Conservation (phyloP, 2,329 filamentous ascomycete species). For the Cytospora mali region DNA sequence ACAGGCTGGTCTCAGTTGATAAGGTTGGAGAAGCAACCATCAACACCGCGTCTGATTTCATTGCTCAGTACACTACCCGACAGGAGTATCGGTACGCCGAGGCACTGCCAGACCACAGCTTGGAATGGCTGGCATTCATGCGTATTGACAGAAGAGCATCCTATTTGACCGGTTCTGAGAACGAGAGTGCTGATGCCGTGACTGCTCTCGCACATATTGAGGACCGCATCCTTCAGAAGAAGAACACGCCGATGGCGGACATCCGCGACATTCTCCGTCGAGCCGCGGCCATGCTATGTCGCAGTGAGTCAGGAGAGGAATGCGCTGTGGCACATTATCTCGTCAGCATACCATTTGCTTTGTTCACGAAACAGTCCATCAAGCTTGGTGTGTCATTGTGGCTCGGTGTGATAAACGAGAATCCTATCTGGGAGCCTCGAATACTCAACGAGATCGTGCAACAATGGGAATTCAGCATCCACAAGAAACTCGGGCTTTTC, state of each 20-base stretch:
- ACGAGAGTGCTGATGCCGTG: slow-evolving; percentile 59
- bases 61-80: slow-evolving; percentile 94
- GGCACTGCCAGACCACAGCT: slow-evolving; percentile 67
- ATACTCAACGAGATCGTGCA: slow-evolving; percentile 85
- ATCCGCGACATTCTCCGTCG: slow-evolving; percentile 80
- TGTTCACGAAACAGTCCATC: slow-evolving; percentile 94
- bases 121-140: slow-evolving; percentile 66
- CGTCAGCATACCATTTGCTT: slow-evolving; percentile 87
- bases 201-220: slow-evolving; percentile 75
- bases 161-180: slow-evolving; percentile 54
- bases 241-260: slow-evolving; percentile 71
- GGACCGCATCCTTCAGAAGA: slow-evolving; percentile 67
- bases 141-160: slow-evolving; percentile 55
- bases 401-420: slow-evolving; percentile 97
- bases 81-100: slow-evolving; percentile 94
- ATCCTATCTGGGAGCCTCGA: slow-evolving; percentile 82
- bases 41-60: slow-evolving; percentile 93
- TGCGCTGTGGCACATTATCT: slow-evolving; percentile 82
- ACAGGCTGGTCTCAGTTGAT: slow-evolving; percentile 82
- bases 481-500: slow-evolving; percentile 80
- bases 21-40: slow-evolving; percentile 72
- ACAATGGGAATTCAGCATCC: slow-evolving; percentile 86
- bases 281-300: slow-evolving; percentile 84
- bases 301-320: slow-evolving; percentile 68
- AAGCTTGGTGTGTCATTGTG: slow-evolving; percentile 94